Evolutionary conservation across 352 stramenopile species (phyloP).

Genomic region (Achlya hypogyna): DNA sequence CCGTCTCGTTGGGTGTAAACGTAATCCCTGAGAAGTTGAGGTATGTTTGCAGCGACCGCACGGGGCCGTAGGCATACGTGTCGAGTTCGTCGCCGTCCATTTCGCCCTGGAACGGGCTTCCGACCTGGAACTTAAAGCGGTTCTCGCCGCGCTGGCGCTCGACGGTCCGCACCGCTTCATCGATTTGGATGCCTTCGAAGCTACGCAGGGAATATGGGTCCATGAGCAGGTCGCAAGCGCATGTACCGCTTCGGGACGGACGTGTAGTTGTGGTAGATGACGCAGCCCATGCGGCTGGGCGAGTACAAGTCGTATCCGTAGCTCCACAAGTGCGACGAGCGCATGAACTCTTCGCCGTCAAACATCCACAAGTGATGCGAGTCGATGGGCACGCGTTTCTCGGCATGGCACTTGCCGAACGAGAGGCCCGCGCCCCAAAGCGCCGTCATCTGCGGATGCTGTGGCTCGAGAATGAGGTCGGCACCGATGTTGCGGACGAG

Average conservation of each 20-base stretch:
- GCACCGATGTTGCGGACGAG: slow-evolving; percentile 20
- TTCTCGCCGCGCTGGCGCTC: slow-evolving; percentile 4
- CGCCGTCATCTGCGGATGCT: slow-evolving; percentile 7
- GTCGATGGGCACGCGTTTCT: slow-evolving; percentile 79
- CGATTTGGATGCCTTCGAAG: slow-evolving; percentile 11
- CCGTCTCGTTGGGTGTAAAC: slow-evolving; percentile 15
- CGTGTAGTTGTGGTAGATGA: slow-evolving; percentile 47
- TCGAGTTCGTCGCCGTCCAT: slow-evolving; percentile 15
- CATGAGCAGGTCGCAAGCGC: neutral
- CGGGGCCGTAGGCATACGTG: slow-evolving; percentile 13
- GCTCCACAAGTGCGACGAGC: slow-evolving; percentile 55
- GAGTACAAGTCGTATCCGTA: slow-evolving; percentile 87
- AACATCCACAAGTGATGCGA: slow-evolving; percentile 68
- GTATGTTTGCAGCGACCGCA: slow-evolving; percentile 15
- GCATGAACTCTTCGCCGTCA: slow-evolving; percentile 78
- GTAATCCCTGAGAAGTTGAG: slow-evolving; percentile 21
- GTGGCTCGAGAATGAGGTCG: neutral
- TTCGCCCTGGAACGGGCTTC: slow-evolving; percentile 11
- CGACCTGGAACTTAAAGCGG: slow-evolving; percentile 18
- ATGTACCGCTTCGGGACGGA: slow-evolving; percentile 1
- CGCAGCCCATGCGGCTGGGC: slow-evolving; percentile 36
- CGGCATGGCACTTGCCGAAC: slow-evolving; percentile 79
- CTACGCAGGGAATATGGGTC: neutral
- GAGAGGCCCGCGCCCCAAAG: slow-evolving; percentile 28
- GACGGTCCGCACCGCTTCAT: neutral